Evolutionary conservation across 495 filamentous ascomycete species (phyloP).

Genomic region (Neurospora sublineolata): DNA sequence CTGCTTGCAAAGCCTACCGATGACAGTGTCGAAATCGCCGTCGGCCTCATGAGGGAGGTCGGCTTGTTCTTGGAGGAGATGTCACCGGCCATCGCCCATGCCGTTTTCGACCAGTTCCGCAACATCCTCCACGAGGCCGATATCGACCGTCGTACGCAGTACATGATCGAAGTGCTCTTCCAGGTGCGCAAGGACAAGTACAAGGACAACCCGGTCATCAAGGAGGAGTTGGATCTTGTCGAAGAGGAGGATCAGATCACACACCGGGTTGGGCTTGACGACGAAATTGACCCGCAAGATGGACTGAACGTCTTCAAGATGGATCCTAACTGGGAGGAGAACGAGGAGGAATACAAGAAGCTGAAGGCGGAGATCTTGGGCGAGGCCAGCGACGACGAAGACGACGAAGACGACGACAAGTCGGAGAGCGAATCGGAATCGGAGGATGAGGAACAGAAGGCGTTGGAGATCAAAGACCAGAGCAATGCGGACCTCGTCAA

Average conservation of each 20-base stretch:
- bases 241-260: slow-evolving; percentile 98
- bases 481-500: slow-evolving; percentile 92
- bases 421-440: slow-evolving; percentile 73
- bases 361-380: slow-evolving; percentile 90
- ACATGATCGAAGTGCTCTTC: slow-evolving; percentile 97
- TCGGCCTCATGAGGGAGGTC: slow-evolving; percentile 79
- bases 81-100: slow-evolving; percentile 70
- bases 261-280: slow-evolving; percentile 66
- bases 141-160: slow-evolving; percentile 92
- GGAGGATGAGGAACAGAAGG: slow-evolving; percentile 54
- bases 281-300: slow-evolving; percentile 73
- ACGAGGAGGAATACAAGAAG: slow-evolving; percentile 81
- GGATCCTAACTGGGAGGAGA: slow-evolving; percentile 77
- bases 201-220: slow-evolving; percentile 84
- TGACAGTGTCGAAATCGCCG: slow-evolving; percentile 95
- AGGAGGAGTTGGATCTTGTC: slow-evolving; percentile 86
- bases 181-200: slow-evolving; percentile 93
- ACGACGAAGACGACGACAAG: slow-evolving; percentile 57
- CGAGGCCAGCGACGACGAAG: slow-evolving; percentile 70
- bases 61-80: slow-evolving; percentile 92
- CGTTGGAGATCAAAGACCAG: slow-evolving; percentile 92
- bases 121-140: slow-evolving; percentile 90
- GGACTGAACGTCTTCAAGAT: slow-evolving; percentile 90
- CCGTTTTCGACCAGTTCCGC: slow-evolving; percentile 90
- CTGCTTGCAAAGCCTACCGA: slow-evolving; percentile 90